Evolutionary conservation across 768 basidiomycete species (phyloP), one percentile per base, ranked within the genome.

Genomic region (Pleurotus sapidus): DNA sequence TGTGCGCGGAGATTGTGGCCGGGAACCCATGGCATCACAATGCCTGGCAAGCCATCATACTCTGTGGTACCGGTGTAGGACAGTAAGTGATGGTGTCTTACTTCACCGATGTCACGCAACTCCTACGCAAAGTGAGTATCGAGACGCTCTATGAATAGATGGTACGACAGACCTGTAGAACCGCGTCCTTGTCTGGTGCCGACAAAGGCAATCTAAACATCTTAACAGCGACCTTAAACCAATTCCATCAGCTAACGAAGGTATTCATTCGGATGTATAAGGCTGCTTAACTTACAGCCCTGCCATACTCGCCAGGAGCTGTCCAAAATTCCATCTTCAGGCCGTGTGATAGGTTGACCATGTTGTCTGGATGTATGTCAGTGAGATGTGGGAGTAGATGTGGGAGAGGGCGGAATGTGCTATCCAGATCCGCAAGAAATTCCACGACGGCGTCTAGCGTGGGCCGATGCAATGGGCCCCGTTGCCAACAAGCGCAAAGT

Each of bases 401-500:
- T 5, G 42, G n/a, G 15, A n/a, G 15, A 1, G 42, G 42, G 15
- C 15, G n/a, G 18, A 43, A 43, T 43, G 42, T 5, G 9, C 18
- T 11, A 5, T n/a, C 15, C n/a, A 14, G 42, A 8, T 49, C 20
- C 25, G 20, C 17, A 51, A 58, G 15, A 42, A 20, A 51, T 12
- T n/a, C 23, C 3, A 15, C n/a, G 46, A 56, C 38, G 5, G 47
- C 46, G 4, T 49, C 46, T 49, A 51, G 43, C n/a, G 18, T 43
- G 12, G 59, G 59, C 25, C 59, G 25, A 30, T 34, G n/a, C 15
- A 9, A 15, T 6, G 59, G 55, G 5, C 15, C 2, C 5, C 23
- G 15, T 5, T 7, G 17, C 55, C 59, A 59, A 42, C 59, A 59
- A 18, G 15, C 17, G 7, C 23, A 49, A 1, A 59, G 49, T 38